Base-by-base conservation (phyloP, 345 rosid species). In the Euphorbia pulcherrima region DNA sequence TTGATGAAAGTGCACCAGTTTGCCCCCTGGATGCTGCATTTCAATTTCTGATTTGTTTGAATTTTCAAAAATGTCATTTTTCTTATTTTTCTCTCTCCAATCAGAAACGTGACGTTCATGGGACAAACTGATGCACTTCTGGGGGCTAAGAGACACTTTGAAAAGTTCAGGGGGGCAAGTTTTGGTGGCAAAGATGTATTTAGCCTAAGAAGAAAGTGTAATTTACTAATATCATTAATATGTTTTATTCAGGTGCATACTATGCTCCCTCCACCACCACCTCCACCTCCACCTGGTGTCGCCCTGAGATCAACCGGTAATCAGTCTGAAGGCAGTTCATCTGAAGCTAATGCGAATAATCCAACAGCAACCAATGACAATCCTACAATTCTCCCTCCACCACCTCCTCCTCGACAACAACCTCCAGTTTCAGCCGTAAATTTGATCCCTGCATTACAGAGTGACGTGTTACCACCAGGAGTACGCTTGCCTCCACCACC, bases 401-500 rank as follows among this genome's bases (percentile, higher is more conserved):
- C 91, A 0, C 97, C 97, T 48, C 94, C 97, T 68, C 88, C 92
- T 16, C 74, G 85, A 82, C 85, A 81, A 68, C 88, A 73, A 37
- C 79, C 86, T 71, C 60, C 79, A 65, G 82, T 74, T 73, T 62
- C 84, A 44, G 91, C 92, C 64, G 70, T 83, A 60, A 61, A 74
- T 27, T 41, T 81, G 75, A 59, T 83, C 37, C 83, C 82, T 56
- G 67, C 73, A 54, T 58, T 83, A 69, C 97, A 78, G 68, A 62
- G 77, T 17, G 96, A 89, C 74, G 77, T 80, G 60, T 77, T 82
- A 62, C 96, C 90, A 47, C 89, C 88, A 11, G 97, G 92, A 68
- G 80, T 83, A 28, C 85, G 77, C 67, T 86, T 88, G 70, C 92
- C 88, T 16, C 97, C 95, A 6, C 98, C 88, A 23, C 90, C 96